A percentile compares a stretch with the other conserved stretches of the same genome.
phyloP scores from a whole-genome alignment of 257 asterid genomes.

The Paulownia fortunei region DNA sequence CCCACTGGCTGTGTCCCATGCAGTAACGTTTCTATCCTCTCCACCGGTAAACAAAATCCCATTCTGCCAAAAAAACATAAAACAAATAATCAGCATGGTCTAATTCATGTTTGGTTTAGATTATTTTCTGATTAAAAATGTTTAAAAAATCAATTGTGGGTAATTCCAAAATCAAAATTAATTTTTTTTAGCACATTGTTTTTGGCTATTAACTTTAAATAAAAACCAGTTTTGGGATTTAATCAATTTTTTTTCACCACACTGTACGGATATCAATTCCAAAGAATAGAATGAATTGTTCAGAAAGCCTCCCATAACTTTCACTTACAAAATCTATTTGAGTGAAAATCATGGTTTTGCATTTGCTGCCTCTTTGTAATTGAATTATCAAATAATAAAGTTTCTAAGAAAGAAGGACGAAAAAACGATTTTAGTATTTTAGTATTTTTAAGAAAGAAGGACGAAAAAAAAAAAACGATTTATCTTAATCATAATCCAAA shows the following conservation, averaged over 20 bases:
- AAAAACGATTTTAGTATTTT: too few species aligned
- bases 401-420: neutral
- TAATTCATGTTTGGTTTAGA: neutral
- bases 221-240: neutral
- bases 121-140: neutral
- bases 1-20: constrained; percentile 86
- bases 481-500: constrained; percentile 3
- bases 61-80: constrained; percentile 48
- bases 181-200: neutral
- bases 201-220: too few species aligned
- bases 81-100: constrained; percentile 17
- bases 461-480: neutral
- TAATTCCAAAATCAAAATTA: neutral
- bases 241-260: neutral
- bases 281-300: too few species aligned
- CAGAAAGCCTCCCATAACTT: neutral
- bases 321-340: neutral
- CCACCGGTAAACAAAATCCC: constrained; percentile 91
- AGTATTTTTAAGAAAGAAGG: too few species aligned
- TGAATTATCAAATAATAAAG: neutral
- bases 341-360: neutral
- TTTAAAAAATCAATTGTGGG: neutral
- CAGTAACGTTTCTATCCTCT: constrained; percentile 77
- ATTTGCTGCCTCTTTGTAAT: neutral
- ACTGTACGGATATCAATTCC: neutral